Conservation (phyloP, 1,284 basidiomycete species). For the Sparassis latifolia region DNA sequence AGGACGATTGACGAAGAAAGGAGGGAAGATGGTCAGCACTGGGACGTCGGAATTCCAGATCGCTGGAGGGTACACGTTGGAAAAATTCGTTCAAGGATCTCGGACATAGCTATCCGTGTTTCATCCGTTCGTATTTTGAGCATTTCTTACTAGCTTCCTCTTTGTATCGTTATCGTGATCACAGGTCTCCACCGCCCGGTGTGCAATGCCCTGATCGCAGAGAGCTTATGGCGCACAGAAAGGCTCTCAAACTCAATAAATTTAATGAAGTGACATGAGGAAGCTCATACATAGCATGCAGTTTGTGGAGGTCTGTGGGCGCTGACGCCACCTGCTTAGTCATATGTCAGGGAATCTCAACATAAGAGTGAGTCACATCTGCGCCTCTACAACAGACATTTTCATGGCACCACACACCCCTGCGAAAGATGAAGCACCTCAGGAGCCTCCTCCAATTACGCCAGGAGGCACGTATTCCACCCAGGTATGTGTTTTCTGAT, state of each 20-base stretch:
- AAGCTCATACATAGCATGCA: too few species aligned
- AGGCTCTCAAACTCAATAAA: too few species aligned
- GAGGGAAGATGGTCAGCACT: constrained; percentile 72
- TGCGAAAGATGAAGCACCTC: constrained; percentile 34
- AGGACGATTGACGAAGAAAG: constrained; percentile 77
- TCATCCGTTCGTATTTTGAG: not conserved
- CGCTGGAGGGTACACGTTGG: constrained; percentile 59
- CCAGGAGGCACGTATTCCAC: constrained; percentile 71
- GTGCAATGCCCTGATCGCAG: too few species aligned
- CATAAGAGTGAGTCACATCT: constrained; percentile 5
- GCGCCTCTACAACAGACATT: not conserved
- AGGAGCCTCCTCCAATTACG: constrained; percentile 58
- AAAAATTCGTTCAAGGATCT: constrained; percentile 45
- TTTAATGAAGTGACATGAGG: too few species aligned
- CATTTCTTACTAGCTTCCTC: not conserved
- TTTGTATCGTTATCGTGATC: not conserved
- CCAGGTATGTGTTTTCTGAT: constrained; percentile 43
- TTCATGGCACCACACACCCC: constrained; percentile 19
- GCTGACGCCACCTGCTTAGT: constrained; percentile 11
- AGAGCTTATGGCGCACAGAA: too few species aligned
- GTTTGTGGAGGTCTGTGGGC: too few species aligned
- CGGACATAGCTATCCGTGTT: constrained; percentile 15
- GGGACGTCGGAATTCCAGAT: constrained; percentile 83
- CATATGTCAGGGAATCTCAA: constrained; percentile 16
- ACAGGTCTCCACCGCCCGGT: too few species aligned